Evolutionary conservation across 805 yeast genomes (phyloP).

Genomic region (Barnettozyma vustinii): DNA sequence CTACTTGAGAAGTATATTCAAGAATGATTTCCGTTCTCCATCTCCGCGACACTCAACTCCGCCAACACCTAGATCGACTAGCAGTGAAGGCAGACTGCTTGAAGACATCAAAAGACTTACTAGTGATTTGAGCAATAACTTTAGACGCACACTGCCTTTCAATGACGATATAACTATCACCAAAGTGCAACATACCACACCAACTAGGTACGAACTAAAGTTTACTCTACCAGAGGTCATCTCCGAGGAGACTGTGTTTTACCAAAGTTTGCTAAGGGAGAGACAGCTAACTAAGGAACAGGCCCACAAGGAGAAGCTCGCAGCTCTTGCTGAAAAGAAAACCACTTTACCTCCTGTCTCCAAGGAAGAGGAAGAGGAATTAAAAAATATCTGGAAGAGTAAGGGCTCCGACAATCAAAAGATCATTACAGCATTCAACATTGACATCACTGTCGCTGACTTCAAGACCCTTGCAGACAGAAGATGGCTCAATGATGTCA

Average conservation of each 20-base stretch:
- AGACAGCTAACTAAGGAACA: conserved; percentile 33
- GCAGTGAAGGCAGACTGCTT: conserved; percentile 1
- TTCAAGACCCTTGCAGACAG: conserved; percentile 63
- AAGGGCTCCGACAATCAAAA: conserved; percentile 22
- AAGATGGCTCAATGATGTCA: conserved; percentile 85
- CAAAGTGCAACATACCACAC: conserved; percentile 19
- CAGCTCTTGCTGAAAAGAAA: conserved; percentile 2
- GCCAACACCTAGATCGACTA: conserved; percentile 21
- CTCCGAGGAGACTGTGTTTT: conserved; percentile 35
- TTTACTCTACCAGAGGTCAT: conserved; percentile 27
- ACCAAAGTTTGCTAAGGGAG: conserved; percentile 39
- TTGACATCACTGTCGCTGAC: conserved; percentile 65
- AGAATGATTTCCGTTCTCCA: conserved; percentile 33
- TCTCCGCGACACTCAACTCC: conserved; percentile 14
- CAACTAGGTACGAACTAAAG: conserved; percentile 15
- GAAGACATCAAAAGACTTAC: conserved; percentile 4
- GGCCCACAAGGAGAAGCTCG: conserved; percentile 29
- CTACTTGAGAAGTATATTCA: conserved; percentile 29
- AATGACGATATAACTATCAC: conserved; percentile 11
- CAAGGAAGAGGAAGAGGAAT: conserved; percentile 19
- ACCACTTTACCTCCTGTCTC: conserved; percentile 12
- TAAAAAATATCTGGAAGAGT: conserved; percentile 25
- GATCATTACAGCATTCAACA: conserved; percentile 30
- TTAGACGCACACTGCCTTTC: not conserved
- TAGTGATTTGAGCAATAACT: conserved; percentile 3